phyloP scores from a whole-genome alignment of 768 basidiomycete species.

The Rhizopogon vulgaris region DNA sequence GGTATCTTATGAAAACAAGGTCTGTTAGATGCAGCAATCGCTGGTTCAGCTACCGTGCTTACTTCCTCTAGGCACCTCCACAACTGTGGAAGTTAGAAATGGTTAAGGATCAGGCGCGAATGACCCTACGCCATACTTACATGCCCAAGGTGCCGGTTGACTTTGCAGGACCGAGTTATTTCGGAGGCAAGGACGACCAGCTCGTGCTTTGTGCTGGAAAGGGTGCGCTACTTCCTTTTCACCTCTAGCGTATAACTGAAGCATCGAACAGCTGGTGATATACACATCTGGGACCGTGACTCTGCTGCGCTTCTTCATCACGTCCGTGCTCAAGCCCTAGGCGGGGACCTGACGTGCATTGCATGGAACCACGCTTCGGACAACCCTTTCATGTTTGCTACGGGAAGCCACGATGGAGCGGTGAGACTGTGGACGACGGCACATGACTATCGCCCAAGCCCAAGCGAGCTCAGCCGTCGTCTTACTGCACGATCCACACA shows the following conservation, averaged over 20 bases:
- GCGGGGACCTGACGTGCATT: constrained; percentile 61
- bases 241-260: not conserved
- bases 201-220: constrained; percentile 71
- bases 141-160: constrained; percentile 62
- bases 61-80: constrained; percentile 45
- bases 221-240: constrained; percentile 30
- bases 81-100: constrained; percentile 64
- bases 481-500: not conserved
- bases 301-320: constrained; percentile 62
- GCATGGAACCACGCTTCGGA: constrained; percentile 64
- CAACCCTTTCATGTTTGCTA: constrained; percentile 64
- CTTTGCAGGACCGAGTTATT: constrained; percentile 71
- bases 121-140: constrained; percentile 55
- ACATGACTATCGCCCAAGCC: not conserved
- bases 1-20: constrained; percentile 72
- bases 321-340: constrained; percentile 49
- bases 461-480: not conserved
- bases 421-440: constrained; percentile 60
- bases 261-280: constrained; percentile 52
- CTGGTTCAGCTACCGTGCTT: not conserved
- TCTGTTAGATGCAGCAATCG: constrained; percentile 15
- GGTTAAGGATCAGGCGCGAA: constrained; percentile 39
- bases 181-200: constrained; percentile 68
- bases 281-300: constrained; percentile 77
- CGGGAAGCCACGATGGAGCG: constrained; percentile 64